Percentiles rank a stretch among this genome's conserved stretches.
Conservation (phyloP, 768 basidiomycete species). For the Tricholoma terreum region DNA sequence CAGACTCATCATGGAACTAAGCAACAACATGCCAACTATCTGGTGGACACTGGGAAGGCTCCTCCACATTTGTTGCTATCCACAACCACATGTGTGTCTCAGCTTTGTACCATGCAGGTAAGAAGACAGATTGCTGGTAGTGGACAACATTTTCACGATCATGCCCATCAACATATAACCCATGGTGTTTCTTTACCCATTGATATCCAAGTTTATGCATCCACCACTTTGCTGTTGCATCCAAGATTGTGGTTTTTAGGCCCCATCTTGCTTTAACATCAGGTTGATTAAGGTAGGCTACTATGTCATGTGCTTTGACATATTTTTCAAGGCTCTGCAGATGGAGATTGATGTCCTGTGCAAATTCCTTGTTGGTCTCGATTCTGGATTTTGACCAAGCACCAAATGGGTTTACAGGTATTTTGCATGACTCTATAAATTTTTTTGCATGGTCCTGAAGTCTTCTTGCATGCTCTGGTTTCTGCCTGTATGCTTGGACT, state of each 20-base stretch:
- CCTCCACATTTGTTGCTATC: conserved; percentile 15
- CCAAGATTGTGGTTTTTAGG: conserved; percentile 6
- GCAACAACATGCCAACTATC: conserved; percentile 7
- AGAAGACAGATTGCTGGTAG: conserved; percentile 24
- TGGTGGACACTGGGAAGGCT: background rate
- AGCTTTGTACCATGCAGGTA: conserved; percentile 8
- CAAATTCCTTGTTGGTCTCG: conserved; percentile 16
- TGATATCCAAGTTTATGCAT: conserved; percentile 21
- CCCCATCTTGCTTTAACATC: conserved; percentile 11
- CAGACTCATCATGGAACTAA: conserved; percentile 32
- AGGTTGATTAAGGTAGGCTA: conserved; percentile 8
- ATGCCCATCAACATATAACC: conserved; percentile 31
- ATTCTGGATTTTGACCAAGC: conserved; percentile 15
- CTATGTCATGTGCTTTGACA: conserved; percentile 19
- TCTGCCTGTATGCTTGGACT: conserved; percentile 1
- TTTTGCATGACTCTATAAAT: conserved; percentile 1
- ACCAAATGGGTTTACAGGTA: conserved; percentile 20
- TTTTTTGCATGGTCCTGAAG: conserved; percentile 18
- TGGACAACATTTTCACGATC: conserved; percentile 27
- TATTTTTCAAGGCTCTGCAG: conserved; percentile 21
- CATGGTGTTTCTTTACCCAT: conserved; percentile 17
- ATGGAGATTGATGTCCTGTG: conserved; percentile 10
- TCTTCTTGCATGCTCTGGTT: conserved; percentile 5
- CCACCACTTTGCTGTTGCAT: conserved; percentile 23
- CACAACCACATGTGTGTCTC: conserved; percentile 6